Base-by-base conservation (phyloP, 768 basidiomycete species). In the Amanita inopinata region DNA sequence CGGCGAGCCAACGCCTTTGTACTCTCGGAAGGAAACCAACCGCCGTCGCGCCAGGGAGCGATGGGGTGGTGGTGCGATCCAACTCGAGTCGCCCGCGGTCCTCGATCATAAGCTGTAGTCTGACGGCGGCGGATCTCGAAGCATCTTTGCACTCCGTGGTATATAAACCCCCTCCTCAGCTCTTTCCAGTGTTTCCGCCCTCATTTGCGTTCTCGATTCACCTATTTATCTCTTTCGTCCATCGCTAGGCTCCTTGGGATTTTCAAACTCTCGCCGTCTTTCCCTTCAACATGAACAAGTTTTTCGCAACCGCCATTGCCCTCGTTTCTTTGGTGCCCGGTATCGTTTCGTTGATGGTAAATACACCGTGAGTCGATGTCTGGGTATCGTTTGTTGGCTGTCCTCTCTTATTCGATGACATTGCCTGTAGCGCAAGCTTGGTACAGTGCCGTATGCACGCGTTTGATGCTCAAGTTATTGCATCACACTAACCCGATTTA, bases 361-460 rank as follows among this genome's bases (percentile, higher is more conserved):
- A 85, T 58, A 80, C 81, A 1, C 76, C 81, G 83, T 84, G 54
- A 49, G 45, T 39, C 10, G 5, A 3, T 40, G 4, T 15, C 18
- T 10, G 6, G 12, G 20, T 12, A 11, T 17, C 25, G 4, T 17
- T 12, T 38, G 36, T 40, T 9, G 23, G 20, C 11, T 19, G 22
- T 28, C 4, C 10, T 33, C 28, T 18, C 7, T 14, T 14, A 3
- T 39, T 38, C 23, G 14, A 43, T 41, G 35, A 28, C 22, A 17
- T 30, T 37, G 12, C 39, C 32, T 22, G 17, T 40, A 53, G 53
- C 24, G 46, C 54, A 27, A 54, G 55, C 42, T 56, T 64, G 17
- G 68, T 70, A 1, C 52, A 63, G 46, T 85, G 82, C 50, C 57
- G 80, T 80, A 48, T 43, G 77, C 48, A 56, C 38, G 17, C 33